Percentiles rank a stretch among this genome's conserved stretches.
Evolutionary conservation across 1,284 basidiomycete genomes (phyloP).

Genomic region (Cryptococcus wingfieldii): DNA sequence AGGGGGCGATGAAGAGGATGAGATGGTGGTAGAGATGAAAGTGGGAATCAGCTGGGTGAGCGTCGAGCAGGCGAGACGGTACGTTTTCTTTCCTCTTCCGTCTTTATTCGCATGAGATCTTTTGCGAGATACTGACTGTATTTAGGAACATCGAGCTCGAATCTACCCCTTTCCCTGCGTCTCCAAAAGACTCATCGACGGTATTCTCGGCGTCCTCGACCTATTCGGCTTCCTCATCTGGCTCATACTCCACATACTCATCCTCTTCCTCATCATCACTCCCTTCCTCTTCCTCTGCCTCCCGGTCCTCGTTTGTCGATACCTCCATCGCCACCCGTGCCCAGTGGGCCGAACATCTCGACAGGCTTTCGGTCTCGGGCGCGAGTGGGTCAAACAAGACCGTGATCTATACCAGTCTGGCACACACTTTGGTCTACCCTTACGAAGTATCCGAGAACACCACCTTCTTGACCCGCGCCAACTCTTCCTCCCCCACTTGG

Average conservation of each 20-base stretch:
- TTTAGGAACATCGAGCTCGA: constrained; percentile 59
- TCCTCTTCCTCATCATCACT: too few relatives aligned
- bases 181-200: too few relatives aligned
- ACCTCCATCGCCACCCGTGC: constrained; percentile 59
- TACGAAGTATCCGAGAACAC: constrained; percentile 66
- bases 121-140: not conserved
- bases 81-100: constrained; percentile 29
- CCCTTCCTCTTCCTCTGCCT: too few relatives aligned
- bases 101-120: too few relatives aligned
- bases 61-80: constrained; percentile 61
- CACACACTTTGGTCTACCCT: constrained; percentile 59
- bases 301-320: constrained; percentile 53
- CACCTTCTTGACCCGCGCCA: too few relatives aligned
- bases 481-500: constrained; percentile 2
- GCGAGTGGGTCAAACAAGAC: constrained; percentile 40
- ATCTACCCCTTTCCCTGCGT: constrained; percentile 13
- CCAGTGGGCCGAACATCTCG: constrained; percentile 68
- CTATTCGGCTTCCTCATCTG: too few relatives aligned
- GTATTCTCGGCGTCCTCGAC: too few relatives aligned
- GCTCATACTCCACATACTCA: too few relatives aligned
- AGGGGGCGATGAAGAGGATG: constrained; percentile 32
- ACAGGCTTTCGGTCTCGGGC: constrained; percentile 59
- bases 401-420: constrained; percentile 30
- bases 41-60: constrained; percentile 76
- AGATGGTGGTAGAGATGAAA: constrained; percentile 57